phyloP scores from a whole-genome alignment of 352 stramenopile genomes.

The Peronosclerospora sorghi region DNA sequence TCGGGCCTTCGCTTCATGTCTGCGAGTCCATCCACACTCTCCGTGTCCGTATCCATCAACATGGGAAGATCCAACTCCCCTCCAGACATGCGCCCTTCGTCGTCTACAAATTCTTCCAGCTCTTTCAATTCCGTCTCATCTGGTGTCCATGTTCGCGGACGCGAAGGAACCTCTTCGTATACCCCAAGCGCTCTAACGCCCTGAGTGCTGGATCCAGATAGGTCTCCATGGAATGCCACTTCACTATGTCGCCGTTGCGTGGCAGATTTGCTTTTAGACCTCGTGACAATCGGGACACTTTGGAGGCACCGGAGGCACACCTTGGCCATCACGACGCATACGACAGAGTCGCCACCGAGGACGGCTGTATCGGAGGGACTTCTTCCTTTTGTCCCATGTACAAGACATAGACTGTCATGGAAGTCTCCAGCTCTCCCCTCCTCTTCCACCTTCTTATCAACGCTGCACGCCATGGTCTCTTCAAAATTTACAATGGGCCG shows the following conservation, averaged over 20 bases:
- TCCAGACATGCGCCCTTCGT: not conserved
- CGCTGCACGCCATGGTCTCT: conserved; percentile 21
- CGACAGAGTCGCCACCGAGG: conserved; percentile 10
- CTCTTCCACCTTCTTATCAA: conserved; percentile 17
- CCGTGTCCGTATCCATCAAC: conserved; percentile 22
- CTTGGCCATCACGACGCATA: conserved; percentile 45
- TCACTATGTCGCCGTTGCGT: conserved; percentile 15
- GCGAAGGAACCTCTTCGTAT: conserved; percentile 2
- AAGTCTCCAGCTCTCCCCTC: conserved; percentile 10
- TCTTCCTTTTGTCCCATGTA: conserved; percentile 18
- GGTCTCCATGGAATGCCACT: conserved; percentile 2
- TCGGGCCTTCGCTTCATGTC: conserved; percentile 16
- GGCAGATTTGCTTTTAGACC: conserved; percentile 18
- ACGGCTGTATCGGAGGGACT: conserved; percentile 14
- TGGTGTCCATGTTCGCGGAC: conserved; percentile 19
- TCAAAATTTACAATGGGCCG: conserved; percentile 12
- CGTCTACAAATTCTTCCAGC: conserved; percentile 17
- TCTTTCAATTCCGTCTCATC: conserved; percentile 16
- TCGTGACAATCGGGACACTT: conserved; percentile 27
- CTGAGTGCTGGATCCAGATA: not conserved
- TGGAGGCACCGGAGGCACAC: conserved; percentile 51
- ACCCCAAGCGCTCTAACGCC: conserved; percentile 1
- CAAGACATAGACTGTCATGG: conserved; percentile 15
- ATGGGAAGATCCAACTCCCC: conserved; percentile 23
- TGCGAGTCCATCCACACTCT: conserved; percentile 23